phyloP scores from a whole-genome alignment of 257 asterid genomes.

The Solanum rostratum region DNA sequence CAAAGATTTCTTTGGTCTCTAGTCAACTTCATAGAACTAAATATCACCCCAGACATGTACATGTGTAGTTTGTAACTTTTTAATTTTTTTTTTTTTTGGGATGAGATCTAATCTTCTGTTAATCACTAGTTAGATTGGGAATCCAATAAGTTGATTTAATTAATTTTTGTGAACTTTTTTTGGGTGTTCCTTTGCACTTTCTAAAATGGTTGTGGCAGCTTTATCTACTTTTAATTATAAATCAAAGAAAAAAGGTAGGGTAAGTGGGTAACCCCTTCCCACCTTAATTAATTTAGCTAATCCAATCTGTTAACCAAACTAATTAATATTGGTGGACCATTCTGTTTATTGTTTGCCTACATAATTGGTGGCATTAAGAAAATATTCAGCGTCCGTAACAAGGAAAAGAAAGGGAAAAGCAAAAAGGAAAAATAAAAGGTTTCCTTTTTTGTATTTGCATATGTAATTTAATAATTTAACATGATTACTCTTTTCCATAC shows the following conservation, averaged over 20 bases:
- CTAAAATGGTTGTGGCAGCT: conserved; percentile 2
- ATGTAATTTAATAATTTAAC: not conserved
- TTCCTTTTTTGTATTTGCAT: not conserved
- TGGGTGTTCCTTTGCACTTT: not conserved
- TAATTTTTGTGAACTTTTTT: not conserved
- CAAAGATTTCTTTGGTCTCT: conserved; percentile 5
- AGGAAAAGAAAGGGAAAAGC: not conserved
- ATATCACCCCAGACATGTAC: not conserved
- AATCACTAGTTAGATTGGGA: not conserved
- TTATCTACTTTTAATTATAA: conserved; percentile 4
- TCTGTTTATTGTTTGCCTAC: not conserved
- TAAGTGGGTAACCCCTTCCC: not conserved
- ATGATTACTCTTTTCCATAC: not conserved
- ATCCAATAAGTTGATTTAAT: not conserved
- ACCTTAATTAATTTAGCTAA: not conserved
- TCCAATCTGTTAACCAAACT: conserved; percentile 1
- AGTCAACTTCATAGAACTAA: not conserved
- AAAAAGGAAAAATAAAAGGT: not conserved
- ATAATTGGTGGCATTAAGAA: not conserved
- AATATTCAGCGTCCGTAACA: not conserved
- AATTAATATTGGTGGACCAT: conserved; percentile 4
- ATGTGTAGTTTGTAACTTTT: not conserved
- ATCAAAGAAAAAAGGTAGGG: not conserved
- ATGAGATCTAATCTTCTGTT: not conserved
- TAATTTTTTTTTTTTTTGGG: not conserved